These are phyloP conservation scores for Talaromyces sp. DNA, from an alignment of 2,329 filamentous ascomycete species.

Conservation along the genomic window DNA sequence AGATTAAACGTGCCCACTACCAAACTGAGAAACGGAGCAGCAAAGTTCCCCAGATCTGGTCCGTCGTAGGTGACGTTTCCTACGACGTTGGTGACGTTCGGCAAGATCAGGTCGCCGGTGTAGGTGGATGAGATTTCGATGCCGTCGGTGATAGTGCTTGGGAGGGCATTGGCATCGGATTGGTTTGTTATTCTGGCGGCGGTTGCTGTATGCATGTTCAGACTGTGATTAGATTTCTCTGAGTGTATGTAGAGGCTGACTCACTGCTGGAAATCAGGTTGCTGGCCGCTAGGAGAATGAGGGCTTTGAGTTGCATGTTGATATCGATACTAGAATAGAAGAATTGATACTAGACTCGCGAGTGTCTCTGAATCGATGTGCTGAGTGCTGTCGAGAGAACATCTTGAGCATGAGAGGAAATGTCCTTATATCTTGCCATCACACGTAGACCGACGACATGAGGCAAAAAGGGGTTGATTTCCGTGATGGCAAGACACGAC, in stretches of 20 bases:
- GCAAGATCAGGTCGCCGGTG: neutral
- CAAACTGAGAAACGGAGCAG: neutral
- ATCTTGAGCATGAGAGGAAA: neutral
- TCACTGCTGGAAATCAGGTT: neutral
- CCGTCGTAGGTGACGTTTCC: neutral
- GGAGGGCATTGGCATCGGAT: neutral
- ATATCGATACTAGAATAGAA: neutral
- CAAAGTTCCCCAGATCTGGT: neutral
- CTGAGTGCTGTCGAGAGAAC: neutral
- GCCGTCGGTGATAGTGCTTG: neutral
- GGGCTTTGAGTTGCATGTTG: neutral
- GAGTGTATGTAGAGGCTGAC: neutral
- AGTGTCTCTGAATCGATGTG: neutral
- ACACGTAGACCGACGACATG: neutral
- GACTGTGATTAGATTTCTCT: no score
- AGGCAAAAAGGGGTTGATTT: neutral
- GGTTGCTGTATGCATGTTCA: neutral
- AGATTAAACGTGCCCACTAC: neutral
- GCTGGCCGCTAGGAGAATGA: neutral
- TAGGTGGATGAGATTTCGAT: neutral
- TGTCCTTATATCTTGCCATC: neutral
- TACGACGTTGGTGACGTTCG: neutral
- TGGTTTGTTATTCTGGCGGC: neutral
- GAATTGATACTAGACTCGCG: neutral
- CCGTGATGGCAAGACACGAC: neutral